Base-by-base conservation (phyloP, 140 eudicot genomes). In the Stevia rebaudiana region DNA sequence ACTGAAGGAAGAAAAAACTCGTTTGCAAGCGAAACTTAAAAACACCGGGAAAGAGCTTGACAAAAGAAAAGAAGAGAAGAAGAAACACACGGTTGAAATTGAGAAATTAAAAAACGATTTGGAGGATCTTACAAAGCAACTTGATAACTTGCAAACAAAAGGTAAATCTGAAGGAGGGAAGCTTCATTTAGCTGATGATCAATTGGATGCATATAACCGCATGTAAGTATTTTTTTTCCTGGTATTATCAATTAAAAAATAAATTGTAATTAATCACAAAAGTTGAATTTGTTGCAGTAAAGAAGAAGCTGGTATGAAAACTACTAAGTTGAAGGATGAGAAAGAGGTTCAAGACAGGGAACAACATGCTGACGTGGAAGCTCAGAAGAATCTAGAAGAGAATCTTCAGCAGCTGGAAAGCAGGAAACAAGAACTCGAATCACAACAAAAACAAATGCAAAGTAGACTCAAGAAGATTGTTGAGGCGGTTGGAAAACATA, bases 231-330 rank as follows among this genome's bases (percentile, higher is more conserved):
- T 77, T 63, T 8, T 51, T 11, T 52, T 1, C 47, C 33, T 65
- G 4, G 30, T 39, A 23, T 58, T 58, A 8, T 15, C 22, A 21
- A 10, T 18, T 15, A 17, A 18, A 39, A 42, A 71, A 37, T 39
- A 60, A 40, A 18, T 17, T 48, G 23, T 28, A 47, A 16, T 39
- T 74, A 44, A 35, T 36, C 56, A 31, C 44, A 18, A 39, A 13
- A 17, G 33, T 53, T 52, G 36, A 52, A 52, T 61, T 39, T 79
- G 19, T 7, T 84, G 76, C 90, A 94, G 99, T 73, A 94, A 94
- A 77, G 99, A 94, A 82, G 90, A 88, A 71, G 99, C 97, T 59
- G 99, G 97, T 24, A 88, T 75, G 95, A 85, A 76, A 77, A 94
- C 97, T 74, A 83, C 87, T 11, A 88, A 86, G 70, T 65, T 85